Evolutionary conservation across 805 yeast genomes (phyloP), one percentile per base, ranked within the genome.

Genomic region (Metschnikowia borealis): DNA sequence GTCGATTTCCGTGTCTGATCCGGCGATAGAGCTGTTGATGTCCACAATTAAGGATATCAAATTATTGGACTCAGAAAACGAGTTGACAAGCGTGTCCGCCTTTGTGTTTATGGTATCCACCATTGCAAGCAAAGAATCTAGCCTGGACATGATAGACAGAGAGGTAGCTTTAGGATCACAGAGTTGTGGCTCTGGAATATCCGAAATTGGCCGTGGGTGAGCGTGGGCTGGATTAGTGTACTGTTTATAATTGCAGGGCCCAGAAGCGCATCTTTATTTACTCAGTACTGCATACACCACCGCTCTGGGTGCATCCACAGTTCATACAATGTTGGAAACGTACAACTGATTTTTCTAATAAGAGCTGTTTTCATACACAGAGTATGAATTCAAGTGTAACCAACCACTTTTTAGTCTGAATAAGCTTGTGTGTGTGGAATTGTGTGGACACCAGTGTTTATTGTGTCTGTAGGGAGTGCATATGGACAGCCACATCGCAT

Each of bases 51-150:
- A 57, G 23, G 60, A 49, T 13, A 69, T 52, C 34, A 67, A 54
- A n/a, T 44, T 40, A 42, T 55, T 53, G 40, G 70, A 62, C 21
- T 67, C 65, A 13, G 56, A 44, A 18, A 66, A 56, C 6, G 61
- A 49, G 7, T 56, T 48, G 14, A 67, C 41, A 5, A 73, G 53
- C 23, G 45, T 38, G 51, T 61, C 60, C 0, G 74, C 61, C 44
- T 65, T 63, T 32, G 58, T 31, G 23, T 68, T 68, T 6, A 73
- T 58, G 35, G 60, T 55, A 43, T 71, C 70, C 39, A 63, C 75
- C 46, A 65, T 59, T 2, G 65, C 54, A 20, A 69, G 57, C 38
- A 70, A 58, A 53, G 55, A 59, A 52, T 70, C 74, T 18, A 70
- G 56, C 35, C 61, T 59, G 35, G 58, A 46, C 59, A 56, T 56